phyloP scores from a whole-genome alignment of 768 basidiomycete species.

The Leccinum imitatum region DNA sequence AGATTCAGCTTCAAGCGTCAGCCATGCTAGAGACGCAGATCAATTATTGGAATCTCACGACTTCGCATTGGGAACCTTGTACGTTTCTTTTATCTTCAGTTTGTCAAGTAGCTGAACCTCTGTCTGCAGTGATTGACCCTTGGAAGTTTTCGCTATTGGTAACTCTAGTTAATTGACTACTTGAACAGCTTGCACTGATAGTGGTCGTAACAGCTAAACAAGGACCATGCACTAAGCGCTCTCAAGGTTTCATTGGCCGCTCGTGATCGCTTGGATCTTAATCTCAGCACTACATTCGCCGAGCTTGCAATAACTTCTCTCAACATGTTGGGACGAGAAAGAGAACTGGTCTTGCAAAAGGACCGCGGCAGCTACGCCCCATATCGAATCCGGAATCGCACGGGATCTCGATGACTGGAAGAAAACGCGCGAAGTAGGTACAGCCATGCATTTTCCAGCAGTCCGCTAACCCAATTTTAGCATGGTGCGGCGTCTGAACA shows the following conservation, averaged over 20 bases:
- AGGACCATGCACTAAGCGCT: conserved; percentile 49
- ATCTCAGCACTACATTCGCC: conserved; percentile 86
- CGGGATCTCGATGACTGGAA: conserved; percentile 95
- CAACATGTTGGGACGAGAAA: conserved; percentile 74
- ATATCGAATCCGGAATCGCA: conserved; percentile 88
- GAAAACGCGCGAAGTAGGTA: conserved; percentile 81
- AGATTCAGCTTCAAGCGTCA: conserved; percentile 72
- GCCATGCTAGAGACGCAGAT: conserved; percentile 80
- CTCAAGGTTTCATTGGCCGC: conserved; percentile 66
- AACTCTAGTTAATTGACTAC: conserved; percentile 10
- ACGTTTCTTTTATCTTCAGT: conserved; percentile 24
- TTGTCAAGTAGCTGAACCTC: conserved; percentile 13
- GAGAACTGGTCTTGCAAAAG: conserved; percentile 67
- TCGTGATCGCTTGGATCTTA: conserved; percentile 83
- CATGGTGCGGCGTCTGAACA: conserved; percentile 56
- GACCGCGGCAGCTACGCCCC: conserved; percentile 89
- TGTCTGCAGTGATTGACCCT: conserved; percentile 79
- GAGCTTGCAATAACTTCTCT: conserved; percentile 77
- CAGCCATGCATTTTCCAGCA: background rate
- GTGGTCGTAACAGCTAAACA: conserved; percentile 46
- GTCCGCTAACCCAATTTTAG: conserved; percentile 27
- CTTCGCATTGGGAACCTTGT: conserved; percentile 98
- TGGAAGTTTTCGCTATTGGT: conserved; percentile 86
- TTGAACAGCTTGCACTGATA: conserved; percentile 14
- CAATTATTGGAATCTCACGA: conserved; percentile 95